A percentile compares a stretch with the other conserved stretches of the same genome.
These are phyloP conservation scores for Populus ilicifolia DNA, from an alignment of 345 rosid species.

Conservation along the genomic window DNA sequence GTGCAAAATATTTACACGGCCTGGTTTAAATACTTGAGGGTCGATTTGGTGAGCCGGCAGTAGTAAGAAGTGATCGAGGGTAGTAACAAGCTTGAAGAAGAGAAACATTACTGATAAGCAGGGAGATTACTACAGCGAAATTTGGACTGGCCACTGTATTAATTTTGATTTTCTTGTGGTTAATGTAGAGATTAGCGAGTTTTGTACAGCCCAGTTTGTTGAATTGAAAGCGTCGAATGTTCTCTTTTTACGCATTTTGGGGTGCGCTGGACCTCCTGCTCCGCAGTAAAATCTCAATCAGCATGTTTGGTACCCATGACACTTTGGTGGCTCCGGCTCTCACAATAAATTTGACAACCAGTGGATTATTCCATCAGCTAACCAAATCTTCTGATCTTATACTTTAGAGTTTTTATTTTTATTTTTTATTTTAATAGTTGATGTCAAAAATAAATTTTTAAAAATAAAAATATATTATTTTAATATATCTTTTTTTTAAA, in stretches of 20 bases:
- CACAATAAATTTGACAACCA: not conserved
- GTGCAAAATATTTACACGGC: not conserved
- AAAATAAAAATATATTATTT: no score
- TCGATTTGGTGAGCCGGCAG: not conserved
- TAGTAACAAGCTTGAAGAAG: not conserved
- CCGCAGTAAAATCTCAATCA: not conserved
- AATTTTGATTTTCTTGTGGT: not conserved
- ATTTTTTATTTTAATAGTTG: no score
- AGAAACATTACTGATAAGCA: not conserved
- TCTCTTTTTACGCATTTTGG: not conserved
- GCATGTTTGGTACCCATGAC: not conserved
- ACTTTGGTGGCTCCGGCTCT: not conserved
- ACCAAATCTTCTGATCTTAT: not conserved
- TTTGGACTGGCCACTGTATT: not conserved
- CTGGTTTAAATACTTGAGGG: not conserved
- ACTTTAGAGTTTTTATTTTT: no score
- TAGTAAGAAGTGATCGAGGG: not conserved
- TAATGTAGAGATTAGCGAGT: not conserved
- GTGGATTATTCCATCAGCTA: not conserved
- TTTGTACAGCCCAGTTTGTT: not conserved
- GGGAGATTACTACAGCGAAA: conserved; percentile 3
- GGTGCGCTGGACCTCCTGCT: not conserved
- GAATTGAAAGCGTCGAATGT: not conserved
- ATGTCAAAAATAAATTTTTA: no score
- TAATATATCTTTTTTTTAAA: no score